A percentile compares a stretch with the other conserved stretches of the same genome.
Conservation (phyloP, 257 asterid genomes). For the Lavandula angustifolia region DNA sequence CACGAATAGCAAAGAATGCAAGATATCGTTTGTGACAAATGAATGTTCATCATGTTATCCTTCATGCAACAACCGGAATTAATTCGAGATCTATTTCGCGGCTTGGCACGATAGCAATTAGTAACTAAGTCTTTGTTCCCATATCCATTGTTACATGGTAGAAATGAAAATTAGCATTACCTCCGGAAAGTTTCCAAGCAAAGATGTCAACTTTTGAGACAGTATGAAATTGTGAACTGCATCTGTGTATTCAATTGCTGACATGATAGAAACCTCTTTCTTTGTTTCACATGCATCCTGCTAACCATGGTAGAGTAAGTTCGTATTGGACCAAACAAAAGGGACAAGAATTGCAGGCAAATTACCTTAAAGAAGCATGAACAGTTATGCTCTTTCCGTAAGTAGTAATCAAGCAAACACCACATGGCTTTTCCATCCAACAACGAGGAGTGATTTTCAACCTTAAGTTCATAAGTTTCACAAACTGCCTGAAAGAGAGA, state of each 20-base stretch:
- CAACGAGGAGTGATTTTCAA: conserved; percentile 70
- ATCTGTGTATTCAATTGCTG: conserved; percentile 83
- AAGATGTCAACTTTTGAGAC: conserved; percentile 81
- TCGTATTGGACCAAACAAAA: conserved; percentile 18
- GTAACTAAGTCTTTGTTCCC: not conserved
- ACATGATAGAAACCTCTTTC: conserved; percentile 77
- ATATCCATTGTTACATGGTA: conserved; percentile 5
- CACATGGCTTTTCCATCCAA: conserved; percentile 98
- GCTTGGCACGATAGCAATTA: conserved; percentile 17
- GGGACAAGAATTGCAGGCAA: conserved; percentile 19
- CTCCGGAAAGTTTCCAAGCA: conserved; percentile 97
- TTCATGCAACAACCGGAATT: conserved; percentile 19
- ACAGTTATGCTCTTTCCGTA: conserved; percentile 72
- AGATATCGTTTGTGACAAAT: conserved; percentile 9
- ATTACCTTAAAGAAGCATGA: conserved; percentile 67
- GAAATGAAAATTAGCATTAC: conserved; percentile 40
- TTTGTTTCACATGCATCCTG: conserved; percentile 58
- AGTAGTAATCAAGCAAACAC: conserved; percentile 97
- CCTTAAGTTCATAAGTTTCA: conserved; percentile 65
- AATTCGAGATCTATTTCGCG: not conserved
- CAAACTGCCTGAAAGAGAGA: conserved; percentile 72
- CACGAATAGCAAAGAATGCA: not conserved
- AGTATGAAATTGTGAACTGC: conserved; percentile 95
- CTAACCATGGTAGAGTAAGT: conserved; percentile 27
- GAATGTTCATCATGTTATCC: conserved; percentile 6